Base-by-base conservation (phyloP, 805 yeast species). In the Suhomyces sp. region DNA sequence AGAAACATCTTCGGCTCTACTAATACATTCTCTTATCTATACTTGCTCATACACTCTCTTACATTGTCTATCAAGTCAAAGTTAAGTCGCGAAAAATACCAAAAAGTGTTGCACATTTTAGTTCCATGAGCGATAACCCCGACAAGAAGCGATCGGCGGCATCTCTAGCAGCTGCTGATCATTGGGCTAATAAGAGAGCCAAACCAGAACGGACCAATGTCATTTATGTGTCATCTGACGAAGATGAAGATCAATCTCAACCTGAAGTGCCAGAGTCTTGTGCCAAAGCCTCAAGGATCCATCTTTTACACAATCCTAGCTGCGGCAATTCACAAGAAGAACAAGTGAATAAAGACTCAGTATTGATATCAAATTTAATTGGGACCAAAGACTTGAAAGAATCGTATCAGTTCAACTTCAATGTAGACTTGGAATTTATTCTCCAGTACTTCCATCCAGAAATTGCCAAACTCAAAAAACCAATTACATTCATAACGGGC, bases 321-420 rank as follows among this genome's bases (percentile, higher is more conserved):
- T 61, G 57, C 33, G 51, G 39, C 25, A 53, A 59, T 8, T 48
- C 49, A 6, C 50, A 35, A 1, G 52, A 51, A 15, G 51, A 33
- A 4, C 48, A 55, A 4, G 59, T 58, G 3, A 69, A 69, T 47
- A 50, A 52, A 17, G 72, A 71, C 31, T 56, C 73, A 0, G 64
- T 72, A 2, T 57, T 51, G 43, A 55, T 73, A 6, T 43, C 55
- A 6, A 59, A 63, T n/a, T 58, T 73, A 8, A 50, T 73, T 6
- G 73, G 77, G 4, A 63, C 68, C 9, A 43, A 56, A 4, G 67
- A 69, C 7, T 55, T 82, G 17, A 44, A 44, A 7, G 67, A 65
- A 45, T 68, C 80, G 0, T 73, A 68, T 51, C 75, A 82, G 33
- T 81, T 82, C 65, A 80, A 81, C 55, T 82, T 70, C 57, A 77